phyloP scores from a whole-genome alignment of 2,329 filamentous ascomycete species.

The Aspergillus pseudonomiae region DNA sequence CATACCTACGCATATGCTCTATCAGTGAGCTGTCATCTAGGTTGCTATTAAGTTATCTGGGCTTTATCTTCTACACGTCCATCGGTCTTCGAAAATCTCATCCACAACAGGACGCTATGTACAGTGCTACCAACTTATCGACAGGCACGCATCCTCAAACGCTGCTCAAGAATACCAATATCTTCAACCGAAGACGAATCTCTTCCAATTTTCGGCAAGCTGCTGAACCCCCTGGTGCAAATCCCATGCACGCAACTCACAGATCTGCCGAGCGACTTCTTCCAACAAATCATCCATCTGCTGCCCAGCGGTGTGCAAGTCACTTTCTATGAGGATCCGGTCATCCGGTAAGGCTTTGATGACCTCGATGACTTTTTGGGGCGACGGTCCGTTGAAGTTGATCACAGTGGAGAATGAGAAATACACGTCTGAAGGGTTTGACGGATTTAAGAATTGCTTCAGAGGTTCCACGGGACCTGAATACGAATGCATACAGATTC shows the following conservation, averaged over 20 bases:
- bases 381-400: constrained; percentile 65
- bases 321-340: constrained; percentile 83
- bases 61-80: neutral
- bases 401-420: constrained; percentile 87
- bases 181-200: constrained; percentile 69
- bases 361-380: constrained; percentile 64
- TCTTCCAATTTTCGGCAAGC: constrained; percentile 74
- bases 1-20: neutral
- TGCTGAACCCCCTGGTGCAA: constrained; percentile 69
- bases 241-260: constrained; percentile 75
- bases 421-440: constrained; percentile 75
- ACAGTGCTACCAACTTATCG: neutral
- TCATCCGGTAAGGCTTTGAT: constrained; percentile 76
- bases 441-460: constrained; percentile 73
- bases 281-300: constrained; percentile 79
- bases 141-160: neutral
- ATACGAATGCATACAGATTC: constrained; percentile 93
- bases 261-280: constrained; percentile 74
- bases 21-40: neutral
- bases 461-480: constrained; percentile 76
- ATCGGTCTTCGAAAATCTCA: neutral
- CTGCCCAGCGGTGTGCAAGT: constrained; percentile 79
- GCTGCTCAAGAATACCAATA: neutral
- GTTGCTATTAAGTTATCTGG: neutral
- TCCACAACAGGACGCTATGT: neutral